These are phyloP conservation scores for Musa schizocarpa DNA, from an alignment of 176 grass and related monocot genomes.

Conservation along the genomic window DNA sequence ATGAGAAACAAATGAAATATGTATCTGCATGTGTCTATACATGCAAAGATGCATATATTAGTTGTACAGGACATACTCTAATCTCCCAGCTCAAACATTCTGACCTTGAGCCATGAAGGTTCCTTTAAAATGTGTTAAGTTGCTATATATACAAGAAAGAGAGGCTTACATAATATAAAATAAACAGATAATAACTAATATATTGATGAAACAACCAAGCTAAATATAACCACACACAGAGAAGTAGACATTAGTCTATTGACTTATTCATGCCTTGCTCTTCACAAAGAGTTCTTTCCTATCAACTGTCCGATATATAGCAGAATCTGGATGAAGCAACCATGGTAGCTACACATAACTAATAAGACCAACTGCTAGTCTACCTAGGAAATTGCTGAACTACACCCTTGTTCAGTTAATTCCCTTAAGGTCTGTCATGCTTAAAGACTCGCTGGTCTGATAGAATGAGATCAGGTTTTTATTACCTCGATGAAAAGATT, in stretches of 20 bases:
- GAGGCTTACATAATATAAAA: too few species aligned
- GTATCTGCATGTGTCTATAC: too few species aligned
- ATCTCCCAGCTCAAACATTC: background rate
- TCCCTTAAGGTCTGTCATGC: background rate
- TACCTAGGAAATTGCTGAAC: background rate
- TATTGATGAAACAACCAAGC: background rate
- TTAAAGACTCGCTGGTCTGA: background rate
- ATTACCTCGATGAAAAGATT: too few species aligned
- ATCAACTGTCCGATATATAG: too few species aligned
- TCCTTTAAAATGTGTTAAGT: background rate
- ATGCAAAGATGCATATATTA: too few species aligned
- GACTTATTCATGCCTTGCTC: background rate
- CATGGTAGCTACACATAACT: background rate
- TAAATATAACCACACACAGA: background rate
- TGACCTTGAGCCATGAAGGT: background rate
- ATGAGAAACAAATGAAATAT: background rate
- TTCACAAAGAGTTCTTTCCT: too few species aligned
- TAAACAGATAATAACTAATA: too few species aligned
- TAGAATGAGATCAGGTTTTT: too few species aligned
- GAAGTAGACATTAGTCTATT: background rate
- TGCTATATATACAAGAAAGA: too few species aligned
- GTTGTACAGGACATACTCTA: background rate
- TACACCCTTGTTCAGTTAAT: background rate
- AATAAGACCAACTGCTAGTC: background rate
- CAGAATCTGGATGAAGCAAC: background rate